Evolutionary conservation across 2,329 filamentous ascomycete genomes (phyloP).

Genomic region (Fusarium sp.): DNA sequence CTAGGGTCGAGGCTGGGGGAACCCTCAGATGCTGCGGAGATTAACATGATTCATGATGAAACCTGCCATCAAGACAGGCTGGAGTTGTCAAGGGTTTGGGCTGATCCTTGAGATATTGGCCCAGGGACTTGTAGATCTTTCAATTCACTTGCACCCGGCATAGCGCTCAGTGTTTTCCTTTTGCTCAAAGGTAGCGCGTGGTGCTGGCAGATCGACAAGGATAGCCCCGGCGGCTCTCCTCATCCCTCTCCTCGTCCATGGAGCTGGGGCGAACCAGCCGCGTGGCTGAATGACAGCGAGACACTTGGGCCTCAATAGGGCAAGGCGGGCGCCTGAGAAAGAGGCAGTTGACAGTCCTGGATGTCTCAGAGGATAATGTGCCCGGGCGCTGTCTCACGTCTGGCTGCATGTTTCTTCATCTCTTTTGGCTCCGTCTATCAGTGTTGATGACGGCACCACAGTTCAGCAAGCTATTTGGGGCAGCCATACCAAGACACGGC

Average conservation of each 20-base stretch:
- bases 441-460: background rate
- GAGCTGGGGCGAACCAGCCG: constrained; percentile 16
- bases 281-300: constrained; percentile 29
- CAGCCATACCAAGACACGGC: constrained; percentile 14
- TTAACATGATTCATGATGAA: constrained; percentile 33
- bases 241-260: constrained; percentile 17
- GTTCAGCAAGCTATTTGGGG: background rate
- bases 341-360: background rate
- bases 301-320: background rate
- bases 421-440: constrained; percentile 13
- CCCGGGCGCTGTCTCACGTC: constrained; percentile 11
- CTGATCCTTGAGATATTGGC: constrained; percentile 2
- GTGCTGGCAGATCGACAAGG: constrained; percentile 4
- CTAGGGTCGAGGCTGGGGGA: background rate
- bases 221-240: constrained; percentile 7
- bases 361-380: constrained; percentile 14
- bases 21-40: constrained; percentile 10
- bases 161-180: background rate
- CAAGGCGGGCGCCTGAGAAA: constrained; percentile 11
- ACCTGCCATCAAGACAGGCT: constrained; percentile 20
- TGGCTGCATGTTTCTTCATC: constrained; percentile 31
- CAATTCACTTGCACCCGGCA: background rate
- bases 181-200: background rate
- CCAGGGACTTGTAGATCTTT: background rate
- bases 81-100: background rate